phyloP scores from a whole-genome alignment of 495 filamentous ascomycete species.

The Aspergillus sclerotiicarbonarius region DNA sequence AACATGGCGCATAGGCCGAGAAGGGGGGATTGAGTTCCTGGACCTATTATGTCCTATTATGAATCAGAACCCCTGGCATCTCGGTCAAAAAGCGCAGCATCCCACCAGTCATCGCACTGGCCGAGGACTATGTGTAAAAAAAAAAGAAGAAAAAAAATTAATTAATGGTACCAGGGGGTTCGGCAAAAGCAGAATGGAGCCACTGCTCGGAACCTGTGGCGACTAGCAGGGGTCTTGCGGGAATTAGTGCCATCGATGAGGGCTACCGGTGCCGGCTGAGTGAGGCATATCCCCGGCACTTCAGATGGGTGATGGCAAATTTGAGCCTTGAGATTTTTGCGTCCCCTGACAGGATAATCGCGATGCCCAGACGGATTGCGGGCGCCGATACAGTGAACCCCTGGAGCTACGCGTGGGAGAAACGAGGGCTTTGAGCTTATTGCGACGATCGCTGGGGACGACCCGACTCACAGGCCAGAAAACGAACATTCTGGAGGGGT shows the following conservation, averaged over 20 bases:
- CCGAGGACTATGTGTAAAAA: not conserved
- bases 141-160: no score
- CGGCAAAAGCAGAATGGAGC: not conserved
- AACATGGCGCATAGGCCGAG: not conserved
- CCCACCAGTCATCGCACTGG: no score
- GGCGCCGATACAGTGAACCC: not conserved
- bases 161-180: not conserved
- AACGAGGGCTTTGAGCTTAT: not conserved
- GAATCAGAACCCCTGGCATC: not conserved
- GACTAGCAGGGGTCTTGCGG: not conserved
- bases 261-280: not conserved
- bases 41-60: no score
- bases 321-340: no score
- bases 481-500: not conserved
- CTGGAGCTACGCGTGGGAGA: not conserved
- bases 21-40: not conserved
- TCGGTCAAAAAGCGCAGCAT: not conserved
- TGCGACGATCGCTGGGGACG: not conserved
- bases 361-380: no score
- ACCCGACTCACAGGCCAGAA: conserved; percentile 3
- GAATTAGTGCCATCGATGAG: not conserved
- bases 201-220: not conserved
- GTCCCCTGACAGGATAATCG: not conserved
- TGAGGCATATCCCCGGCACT: not conserved
- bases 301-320: no score